phyloP scores from a whole-genome alignment of 1,139 yeast species.

The Arxiozyma heterogenica region DNA sequence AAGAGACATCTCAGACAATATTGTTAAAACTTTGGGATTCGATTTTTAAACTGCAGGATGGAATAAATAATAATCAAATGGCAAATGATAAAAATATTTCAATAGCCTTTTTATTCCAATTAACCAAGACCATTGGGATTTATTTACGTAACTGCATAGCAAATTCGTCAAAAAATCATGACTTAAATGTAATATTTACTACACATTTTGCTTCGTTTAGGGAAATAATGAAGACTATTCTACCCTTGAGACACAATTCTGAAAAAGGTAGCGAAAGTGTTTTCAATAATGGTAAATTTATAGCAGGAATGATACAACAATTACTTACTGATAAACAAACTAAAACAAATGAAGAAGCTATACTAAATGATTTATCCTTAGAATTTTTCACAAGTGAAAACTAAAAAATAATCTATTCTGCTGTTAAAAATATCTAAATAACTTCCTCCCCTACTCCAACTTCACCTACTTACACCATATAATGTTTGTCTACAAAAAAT shows the following conservation, averaged over 20 bases:
- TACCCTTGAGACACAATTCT: slow-evolving; percentile 11
- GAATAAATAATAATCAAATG: not conserved
- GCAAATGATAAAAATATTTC: slow-evolving; percentile 8
- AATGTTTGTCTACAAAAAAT: not conserved
- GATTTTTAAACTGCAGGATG: slow-evolving; percentile 17
- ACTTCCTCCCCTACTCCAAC: not conserved
- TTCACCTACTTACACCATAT: not conserved
- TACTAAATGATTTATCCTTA: slow-evolving; percentile 2
- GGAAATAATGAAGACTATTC: slow-evolving; percentile 13
- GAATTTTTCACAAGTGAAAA: not conserved
- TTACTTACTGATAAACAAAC: slow-evolving; percentile 1
- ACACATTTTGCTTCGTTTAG: slow-evolving; percentile 6
- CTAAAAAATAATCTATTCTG: no score
- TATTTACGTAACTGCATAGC: slow-evolving; percentile 14
- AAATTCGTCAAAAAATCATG: not conserved
- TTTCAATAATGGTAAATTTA: slow-evolving; percentile 24
- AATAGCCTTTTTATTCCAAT: slow-evolving; percentile 20
- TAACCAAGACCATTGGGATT: slow-evolving; percentile 27
- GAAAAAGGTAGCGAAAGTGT: slow-evolving; percentile 23
- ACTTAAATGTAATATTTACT: slow-evolving; percentile 8
- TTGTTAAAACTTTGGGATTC: slow-evolving; percentile 15
- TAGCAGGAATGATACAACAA: slow-evolving; percentile 21
- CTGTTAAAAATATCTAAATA: no score
- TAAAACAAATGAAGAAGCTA: slow-evolving; percentile 11
- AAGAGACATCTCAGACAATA: slow-evolving; percentile 1